Base-by-base conservation (phyloP, 768 basidiomycete species). In the Daedaleopsis nitida region DNA sequence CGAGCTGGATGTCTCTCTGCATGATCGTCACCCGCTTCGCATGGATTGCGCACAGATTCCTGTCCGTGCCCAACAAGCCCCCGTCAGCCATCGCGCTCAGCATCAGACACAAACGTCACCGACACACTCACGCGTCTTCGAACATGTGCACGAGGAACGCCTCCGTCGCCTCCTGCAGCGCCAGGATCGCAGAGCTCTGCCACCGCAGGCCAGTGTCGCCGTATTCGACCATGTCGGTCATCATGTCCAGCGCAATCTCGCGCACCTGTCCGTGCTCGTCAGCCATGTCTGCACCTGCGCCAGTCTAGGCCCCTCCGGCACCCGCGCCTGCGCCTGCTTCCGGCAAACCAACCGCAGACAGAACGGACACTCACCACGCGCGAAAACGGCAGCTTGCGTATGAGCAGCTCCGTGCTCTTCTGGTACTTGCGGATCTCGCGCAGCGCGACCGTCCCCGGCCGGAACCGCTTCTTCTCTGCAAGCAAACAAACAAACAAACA, bases 1-100 rank as follows among this genome's bases (percentile, higher is more conserved):
- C 97, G 55, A 99, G 87, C 69, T 98, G 96, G 59, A 99, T 96
- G 68, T 99, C 97, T 54, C 90, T 84, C 58, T 94, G 94, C 96
- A 98, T 98, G 68, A 98, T 89, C 6, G 96, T 99, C 5, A 98
- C 96, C 68, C 96, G 89, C 75, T 96, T 98, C 16, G 96, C 96
- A 70, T 98, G 96, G 66, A 99, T 92, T 7, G 96, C 96, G 70
- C 97, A 99, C 37, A 97, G 79, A 73, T 98, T 97, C 45, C 95
- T 97, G 63, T 21, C 62, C 42, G 21, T 10, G n/a, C 17, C 19
- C 19, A 24, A 13, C 19, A 13, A 49, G 10, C 23, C 47, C n/a
- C 47, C 12, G 47, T 49, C 47, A 49, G 47, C 47, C 23, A 16
- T 16, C 23, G 11, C 10, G 47, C 47, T n/a, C 23, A 23, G 19